A percentile compares a stretch with the other conserved stretches of the same genome.
These are phyloP conservation scores for Aspergillus olivimuriae DNA, from an alignment of 495 filamentous ascomycete species.

Conservation along the genomic window DNA sequence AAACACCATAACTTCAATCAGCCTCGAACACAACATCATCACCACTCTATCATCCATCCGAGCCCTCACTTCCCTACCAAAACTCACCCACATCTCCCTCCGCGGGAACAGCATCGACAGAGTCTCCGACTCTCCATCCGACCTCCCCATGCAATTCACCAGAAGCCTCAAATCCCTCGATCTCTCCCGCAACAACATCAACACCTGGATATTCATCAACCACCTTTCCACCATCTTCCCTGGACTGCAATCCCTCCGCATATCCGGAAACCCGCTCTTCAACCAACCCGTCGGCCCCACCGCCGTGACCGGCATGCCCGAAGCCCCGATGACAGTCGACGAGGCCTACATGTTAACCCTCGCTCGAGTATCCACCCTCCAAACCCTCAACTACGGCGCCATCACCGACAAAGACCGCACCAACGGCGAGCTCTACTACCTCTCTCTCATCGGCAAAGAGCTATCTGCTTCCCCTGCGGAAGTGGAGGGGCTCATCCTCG, in stretches of 20 bases:
- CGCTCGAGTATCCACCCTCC: slow-evolving; percentile 62
- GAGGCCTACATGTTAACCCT: slow-evolving; percentile 83
- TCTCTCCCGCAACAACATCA: slow-evolving; percentile 69
- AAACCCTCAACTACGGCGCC: slow-evolving; percentile 68
- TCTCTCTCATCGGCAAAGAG: slow-evolving; percentile 70
- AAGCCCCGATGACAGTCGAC: slow-evolving; percentile 50
- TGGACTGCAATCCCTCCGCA: slow-evolving; percentile 56
- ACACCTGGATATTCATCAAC: slow-evolving; percentile 67
- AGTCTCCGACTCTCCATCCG: slow-evolving; percentile 9
- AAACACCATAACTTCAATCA: slow-evolving; percentile 49
- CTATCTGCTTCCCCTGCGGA: slow-evolving; percentile 53
- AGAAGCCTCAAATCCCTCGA: slow-evolving; percentile 56
- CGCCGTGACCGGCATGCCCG: slow-evolving; percentile 27
- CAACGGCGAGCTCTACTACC: slow-evolving; percentile 90
- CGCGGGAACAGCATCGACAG: slow-evolving; percentile 38
- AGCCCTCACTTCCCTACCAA: slow-evolving; percentile 48
- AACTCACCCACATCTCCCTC: slow-evolving; percentile 48
- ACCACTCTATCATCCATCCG: slow-evolving; percentile 51
- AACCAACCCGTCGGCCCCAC: slow-evolving; percentile 43
- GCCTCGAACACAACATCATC: slow-evolving; percentile 72
- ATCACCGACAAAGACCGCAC: slow-evolving; percentile 66
- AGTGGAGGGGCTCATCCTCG: slow-evolving; percentile 47
- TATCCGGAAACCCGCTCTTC: slow-evolving; percentile 81
- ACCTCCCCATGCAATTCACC: slow-evolving; percentile 32
- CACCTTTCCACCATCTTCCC: slow-evolving; percentile 59